Percentiles rank a stretch among this genome's conserved stretches.
phyloP scores from a whole-genome alignment of 768 basidiomycete species.

The Podaxis carcinomalis region DNA sequence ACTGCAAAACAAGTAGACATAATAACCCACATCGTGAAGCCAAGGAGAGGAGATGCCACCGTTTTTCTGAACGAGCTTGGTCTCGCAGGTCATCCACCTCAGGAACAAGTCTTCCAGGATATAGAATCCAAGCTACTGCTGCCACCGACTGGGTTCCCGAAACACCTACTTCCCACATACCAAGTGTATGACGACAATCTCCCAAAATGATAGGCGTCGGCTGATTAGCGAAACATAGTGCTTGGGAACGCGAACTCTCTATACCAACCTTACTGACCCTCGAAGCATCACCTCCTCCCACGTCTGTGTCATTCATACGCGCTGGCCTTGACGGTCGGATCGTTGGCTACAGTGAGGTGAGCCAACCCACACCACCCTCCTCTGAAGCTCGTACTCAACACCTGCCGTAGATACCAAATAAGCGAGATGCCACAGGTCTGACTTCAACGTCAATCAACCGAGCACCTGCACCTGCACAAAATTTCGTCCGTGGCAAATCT shows the following conservation, averaged over 20 bases:
- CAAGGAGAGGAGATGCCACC: conserved; percentile 33
- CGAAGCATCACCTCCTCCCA: conserved; percentile 72
- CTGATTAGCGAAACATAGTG: conserved; percentile 36
- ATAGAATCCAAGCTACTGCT: conserved; percentile 75
- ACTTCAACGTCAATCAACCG: conserved; percentile 85
- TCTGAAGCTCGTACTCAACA: not conserved
- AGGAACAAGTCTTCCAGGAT: conserved; percentile 55
- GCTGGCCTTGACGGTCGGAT: conserved; percentile 77
- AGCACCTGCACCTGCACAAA: conserved; percentile 71
- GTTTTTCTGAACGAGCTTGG: conserved; percentile 51
- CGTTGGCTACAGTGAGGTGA: conserved; percentile 78
- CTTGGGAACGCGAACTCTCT: conserved; percentile 64
- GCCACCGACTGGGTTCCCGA: conserved; percentile 61
- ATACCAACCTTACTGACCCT: conserved; percentile 61
- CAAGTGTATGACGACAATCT: conserved; percentile 62
- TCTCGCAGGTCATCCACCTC: conserved; percentile 52
- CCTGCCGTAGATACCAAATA: conserved; percentile 44
- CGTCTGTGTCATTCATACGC: conserved; percentile 67
- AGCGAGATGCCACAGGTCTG: conserved; percentile 59
- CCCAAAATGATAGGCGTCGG: conserved; percentile 1
- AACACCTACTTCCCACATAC: conserved; percentile 73
- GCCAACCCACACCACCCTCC: conserved; percentile 8
- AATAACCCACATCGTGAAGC: conserved; percentile 45
- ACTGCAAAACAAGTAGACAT: conserved; percentile 26
- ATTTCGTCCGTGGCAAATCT: conserved; percentile 92